Percentiles rank a stretch among this genome's conserved stretches.
phyloP scores from a whole-genome alignment of 352 stramenopile genomes.

The Globisporangium lucens region DNA sequence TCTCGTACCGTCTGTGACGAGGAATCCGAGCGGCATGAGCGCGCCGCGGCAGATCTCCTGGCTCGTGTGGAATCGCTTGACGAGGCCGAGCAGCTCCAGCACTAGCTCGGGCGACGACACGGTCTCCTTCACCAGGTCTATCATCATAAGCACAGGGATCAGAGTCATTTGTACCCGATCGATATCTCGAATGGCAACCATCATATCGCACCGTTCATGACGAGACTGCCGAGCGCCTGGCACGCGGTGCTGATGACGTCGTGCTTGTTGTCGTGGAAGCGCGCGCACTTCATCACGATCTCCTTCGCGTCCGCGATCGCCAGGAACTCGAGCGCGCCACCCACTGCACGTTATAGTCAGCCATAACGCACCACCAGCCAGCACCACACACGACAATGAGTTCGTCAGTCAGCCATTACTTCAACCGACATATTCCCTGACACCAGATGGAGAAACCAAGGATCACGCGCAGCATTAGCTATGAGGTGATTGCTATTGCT shows the following conservation, averaged over 20 bases:
- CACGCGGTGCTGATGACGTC: conserved; percentile 61
- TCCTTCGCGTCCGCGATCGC: conserved; percentile 46
- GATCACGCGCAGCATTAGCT: conserved; percentile 1
- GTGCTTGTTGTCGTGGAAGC: conserved; percentile 78
- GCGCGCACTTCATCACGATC: conserved; percentile 69
- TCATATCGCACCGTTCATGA: conserved; percentile 57
- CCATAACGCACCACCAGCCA: neutral
- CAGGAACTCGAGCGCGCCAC: conserved; percentile 66
- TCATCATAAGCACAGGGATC: neutral
- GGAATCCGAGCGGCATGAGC: conserved; percentile 56
- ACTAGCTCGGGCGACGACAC: conserved; percentile 48
- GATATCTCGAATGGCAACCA: neutral
- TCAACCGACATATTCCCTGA: neutral
- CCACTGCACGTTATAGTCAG: conserved; percentile 27
- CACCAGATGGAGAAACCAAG: conserved; percentile 3
- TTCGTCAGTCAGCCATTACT: neutral
- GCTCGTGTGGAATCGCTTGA: conserved; percentile 53
- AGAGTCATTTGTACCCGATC: neutral
- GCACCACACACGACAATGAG: neutral
- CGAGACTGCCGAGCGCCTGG: conserved; percentile 59
- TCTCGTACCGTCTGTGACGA: conserved; percentile 58
- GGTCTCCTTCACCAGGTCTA: conserved; percentile 69
- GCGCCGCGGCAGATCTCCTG: conserved; percentile 45
- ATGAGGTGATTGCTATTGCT: neutral
- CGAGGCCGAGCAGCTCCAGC: conserved; percentile 49